phyloP scores from a whole-genome alignment of 169 alveolate genomes.

The Plasmodium ovale region DNA sequence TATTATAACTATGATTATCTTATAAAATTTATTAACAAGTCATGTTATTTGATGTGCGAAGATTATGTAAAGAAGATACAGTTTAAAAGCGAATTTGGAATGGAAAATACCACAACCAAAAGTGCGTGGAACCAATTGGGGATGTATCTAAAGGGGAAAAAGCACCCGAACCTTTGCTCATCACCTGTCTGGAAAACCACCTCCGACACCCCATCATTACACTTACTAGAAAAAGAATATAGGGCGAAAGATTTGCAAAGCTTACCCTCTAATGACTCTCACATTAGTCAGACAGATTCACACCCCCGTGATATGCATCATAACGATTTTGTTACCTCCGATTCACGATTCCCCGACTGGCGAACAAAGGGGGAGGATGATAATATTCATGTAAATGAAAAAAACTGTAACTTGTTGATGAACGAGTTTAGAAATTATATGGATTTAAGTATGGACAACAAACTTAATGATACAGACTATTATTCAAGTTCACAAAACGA shows the following conservation, averaged over 20 bases:
- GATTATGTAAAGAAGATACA: constrained; percentile 35
- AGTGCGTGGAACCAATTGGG: not conserved
- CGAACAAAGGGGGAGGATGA: not conserved
- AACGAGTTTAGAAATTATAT: constrained; percentile 49
- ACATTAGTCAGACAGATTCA: too few species aligned
- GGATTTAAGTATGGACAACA: constrained; percentile 21
- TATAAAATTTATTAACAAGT: constrained; percentile 62
- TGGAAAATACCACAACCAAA: not conserved
- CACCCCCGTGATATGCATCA: too few species aligned
- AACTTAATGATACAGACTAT: constrained; percentile 8
- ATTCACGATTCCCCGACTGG: too few species aligned
- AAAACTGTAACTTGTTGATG: constrained; percentile 40
- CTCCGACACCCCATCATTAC: too few species aligned
- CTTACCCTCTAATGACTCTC: not conserved
- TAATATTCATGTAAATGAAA: constrained; percentile 9
- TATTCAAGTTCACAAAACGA: constrained; percentile 63
- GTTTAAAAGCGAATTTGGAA: constrained; percentile 18
- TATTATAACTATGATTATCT: constrained; percentile 64
- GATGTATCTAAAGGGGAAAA: not conserved
- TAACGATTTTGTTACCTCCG: too few species aligned
- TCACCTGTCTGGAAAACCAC: too few species aligned
- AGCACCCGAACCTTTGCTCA: not conserved
- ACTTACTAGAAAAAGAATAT: too few species aligned
- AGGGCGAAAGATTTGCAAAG: not conserved
- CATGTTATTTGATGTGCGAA: constrained; percentile 70